Base-by-base conservation (phyloP, 75 land plant species). In the Cunninghamia lanceolata region DNA sequence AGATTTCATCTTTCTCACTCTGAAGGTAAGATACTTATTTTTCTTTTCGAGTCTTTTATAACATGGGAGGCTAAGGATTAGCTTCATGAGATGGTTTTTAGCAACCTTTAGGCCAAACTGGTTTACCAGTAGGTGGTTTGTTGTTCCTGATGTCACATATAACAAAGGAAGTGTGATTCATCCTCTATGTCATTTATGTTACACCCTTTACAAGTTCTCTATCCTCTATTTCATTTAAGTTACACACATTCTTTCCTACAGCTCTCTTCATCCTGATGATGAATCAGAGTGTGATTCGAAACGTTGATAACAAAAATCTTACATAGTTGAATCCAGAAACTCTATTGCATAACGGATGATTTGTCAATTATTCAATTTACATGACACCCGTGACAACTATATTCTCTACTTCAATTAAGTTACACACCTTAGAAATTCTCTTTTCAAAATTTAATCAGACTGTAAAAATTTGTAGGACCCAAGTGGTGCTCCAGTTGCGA, bases 401-500 rank as follows among this genome's bases (percentile, higher is more conserved):
- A 21, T 19, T 56, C 25, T 17, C 25, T 56, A 3, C 19, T 56
- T 56, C 25, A 56, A 17, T 4, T 56, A 21, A 56, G 25, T 56
- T 76, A 19, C 38, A 36, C 17, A 36, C 21, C 39, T 6, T 17
- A 76, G 42, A 36, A 59, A 13, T 66, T 32, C 16, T 39, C 15
- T 56, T 52, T 35, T 11, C 42, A 84, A 34, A 15, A 9, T 13
- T 80, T 80, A 30, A 80, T 86, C 70, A 21, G 46, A 52, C 50
- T 80, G 30, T 34, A 30, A 73, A 34, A 73, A 11, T 73, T 2
- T 32, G 56, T 90, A 90, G 91, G 91, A 90, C 81, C 70, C 75
- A 6, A 88, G 87, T 46, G 91, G 90, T 71, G 66, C 82, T 19
- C 91, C 89, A 34, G 88, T 88, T 52, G 87, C 86, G 42, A 83